phyloP scores from a whole-genome alignment of 1,284 basidiomycete genomes.

The Cryptococcus deneoformans region DNA sequence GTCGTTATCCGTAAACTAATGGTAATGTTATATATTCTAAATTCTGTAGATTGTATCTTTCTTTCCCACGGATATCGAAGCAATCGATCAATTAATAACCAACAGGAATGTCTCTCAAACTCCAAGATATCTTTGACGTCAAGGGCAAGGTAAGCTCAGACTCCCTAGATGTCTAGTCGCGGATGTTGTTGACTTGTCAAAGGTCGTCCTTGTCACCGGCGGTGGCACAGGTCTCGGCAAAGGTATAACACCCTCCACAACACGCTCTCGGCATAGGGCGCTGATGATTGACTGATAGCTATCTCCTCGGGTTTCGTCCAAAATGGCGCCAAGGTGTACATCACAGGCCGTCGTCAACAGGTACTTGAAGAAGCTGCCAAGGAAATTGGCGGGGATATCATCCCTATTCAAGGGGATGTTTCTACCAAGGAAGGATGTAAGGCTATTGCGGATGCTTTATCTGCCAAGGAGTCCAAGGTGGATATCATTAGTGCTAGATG shows the following conservation, averaged over 20 bases:
- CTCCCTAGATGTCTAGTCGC: background rate
- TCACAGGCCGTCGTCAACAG: slow-evolving; percentile 46
- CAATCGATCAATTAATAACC: no score
- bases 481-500: background rate
- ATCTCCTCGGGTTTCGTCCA: slow-evolving; percentile 40
- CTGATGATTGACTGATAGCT: slow-evolving; percentile 14
- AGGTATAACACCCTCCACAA: background rate
- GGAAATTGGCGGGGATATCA: slow-evolving; percentile 34
- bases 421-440: slow-evolving; percentile 37
- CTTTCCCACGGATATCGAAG: no score
- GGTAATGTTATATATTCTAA: no score
- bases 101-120: slow-evolving; percentile 7
- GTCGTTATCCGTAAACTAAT: no score
- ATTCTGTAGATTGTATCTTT: no score
- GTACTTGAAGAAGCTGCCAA: slow-evolving; percentile 39
- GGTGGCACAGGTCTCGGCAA: slow-evolving; percentile 28
- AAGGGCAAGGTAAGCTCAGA: slow-evolving; percentile 19
- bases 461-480: slow-evolving; percentile 22
- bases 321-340: slow-evolving; percentile 50
- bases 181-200: background rate
- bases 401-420: slow-evolving; percentile 47
- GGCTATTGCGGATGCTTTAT: slow-evolving; percentile 35
- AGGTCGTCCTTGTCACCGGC: slow-evolving; percentile 27
- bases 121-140: slow-evolving; percentile 27
- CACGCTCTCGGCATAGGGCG: background rate